Evolutionary conservation across 495 filamentous ascomycete genomes (phyloP).

Genomic region (Neurospora sp.): DNA sequence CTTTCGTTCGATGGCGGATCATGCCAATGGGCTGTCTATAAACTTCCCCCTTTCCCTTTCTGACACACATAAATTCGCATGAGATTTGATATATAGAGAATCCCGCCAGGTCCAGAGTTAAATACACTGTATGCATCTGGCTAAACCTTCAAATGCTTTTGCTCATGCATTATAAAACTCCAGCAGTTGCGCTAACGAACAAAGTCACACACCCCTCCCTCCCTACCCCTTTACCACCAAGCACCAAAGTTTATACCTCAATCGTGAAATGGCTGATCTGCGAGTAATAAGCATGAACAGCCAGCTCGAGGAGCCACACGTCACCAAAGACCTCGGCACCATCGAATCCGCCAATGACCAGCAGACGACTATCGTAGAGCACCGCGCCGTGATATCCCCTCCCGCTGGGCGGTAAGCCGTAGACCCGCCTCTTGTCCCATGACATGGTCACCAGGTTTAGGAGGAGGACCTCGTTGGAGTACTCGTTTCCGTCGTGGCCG

Average conservation of each 20-base stretch:
- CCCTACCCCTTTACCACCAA: background rate
- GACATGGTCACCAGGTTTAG: constrained; percentile 60
- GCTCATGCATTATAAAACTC: background rate
- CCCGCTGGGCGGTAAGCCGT: constrained; percentile 50
- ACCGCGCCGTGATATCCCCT: constrained; percentile 55
- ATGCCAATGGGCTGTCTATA: background rate
- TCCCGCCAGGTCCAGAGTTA: background rate
- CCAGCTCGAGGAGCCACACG: constrained; percentile 52
- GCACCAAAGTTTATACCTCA: constrained; percentile 37
- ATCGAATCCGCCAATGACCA: constrained; percentile 55
- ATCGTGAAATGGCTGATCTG: constrained; percentile 60
- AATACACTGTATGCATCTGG: background rate
- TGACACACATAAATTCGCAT: background rate
- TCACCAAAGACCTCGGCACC: constrained; percentile 54
- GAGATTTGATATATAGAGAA: background rate
- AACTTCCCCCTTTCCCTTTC: background rate
- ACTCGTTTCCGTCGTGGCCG: constrained; percentile 58
- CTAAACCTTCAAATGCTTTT: background rate
- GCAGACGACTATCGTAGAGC: constrained; percentile 48
- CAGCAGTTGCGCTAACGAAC: background rate
- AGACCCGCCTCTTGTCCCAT: constrained; percentile 53
- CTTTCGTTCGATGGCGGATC: background rate
- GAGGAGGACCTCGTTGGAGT: constrained; percentile 52
- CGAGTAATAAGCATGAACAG: constrained; percentile 56
- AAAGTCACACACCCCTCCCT: background rate